phyloP scores from a whole-genome alignment of 306 rosid species.

The Vigna trinervia region DNA sequence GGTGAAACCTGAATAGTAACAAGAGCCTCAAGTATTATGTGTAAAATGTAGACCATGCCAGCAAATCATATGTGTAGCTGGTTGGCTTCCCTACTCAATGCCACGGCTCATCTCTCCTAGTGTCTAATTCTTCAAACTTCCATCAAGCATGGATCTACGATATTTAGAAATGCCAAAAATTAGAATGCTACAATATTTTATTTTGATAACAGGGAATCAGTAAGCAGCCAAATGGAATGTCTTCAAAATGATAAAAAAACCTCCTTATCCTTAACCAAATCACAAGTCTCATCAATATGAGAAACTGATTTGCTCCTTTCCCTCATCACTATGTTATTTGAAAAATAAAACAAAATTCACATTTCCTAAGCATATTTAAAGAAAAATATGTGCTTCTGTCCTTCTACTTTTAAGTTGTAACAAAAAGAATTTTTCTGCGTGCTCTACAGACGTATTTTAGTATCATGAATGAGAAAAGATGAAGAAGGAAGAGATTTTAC shows the following conservation, averaged over 20 bases:
- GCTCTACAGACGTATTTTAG: constrained; percentile 15
- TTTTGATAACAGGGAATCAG: constrained; percentile 6
- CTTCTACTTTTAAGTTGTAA: constrained; percentile 9
- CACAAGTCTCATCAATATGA: constrained; percentile 32
- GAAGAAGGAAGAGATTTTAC: constrained; percentile 49
- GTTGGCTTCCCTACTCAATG: constrained; percentile 34
- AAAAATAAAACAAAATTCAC: constrained; percentile 24
- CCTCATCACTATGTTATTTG: constrained; percentile 4
- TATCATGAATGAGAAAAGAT: neutral
- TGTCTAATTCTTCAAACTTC: constrained; percentile 42
- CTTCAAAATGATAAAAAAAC: constrained; percentile 28
- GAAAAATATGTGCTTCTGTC: neutral
- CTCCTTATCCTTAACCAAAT: constrained; percentile 17
- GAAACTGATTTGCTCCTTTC: constrained; percentile 11
- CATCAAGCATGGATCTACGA: constrained; percentile 61
- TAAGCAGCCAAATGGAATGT: constrained; percentile 21
- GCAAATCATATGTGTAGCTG: constrained; percentile 46
- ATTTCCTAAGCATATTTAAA: constrained; percentile 25
- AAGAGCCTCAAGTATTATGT: constrained; percentile 36
- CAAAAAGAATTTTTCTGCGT: constrained; percentile 4
- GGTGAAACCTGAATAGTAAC: constrained; percentile 44
- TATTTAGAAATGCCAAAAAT: constrained; percentile 16
- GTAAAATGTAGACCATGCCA: constrained; percentile 37
- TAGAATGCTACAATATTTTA: constrained; percentile 11
- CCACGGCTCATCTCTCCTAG: constrained; percentile 35